Base-by-base conservation (phyloP, 2,329 filamentous ascomycete genomes). In the Thielaviopsis ethacetica region DNA sequence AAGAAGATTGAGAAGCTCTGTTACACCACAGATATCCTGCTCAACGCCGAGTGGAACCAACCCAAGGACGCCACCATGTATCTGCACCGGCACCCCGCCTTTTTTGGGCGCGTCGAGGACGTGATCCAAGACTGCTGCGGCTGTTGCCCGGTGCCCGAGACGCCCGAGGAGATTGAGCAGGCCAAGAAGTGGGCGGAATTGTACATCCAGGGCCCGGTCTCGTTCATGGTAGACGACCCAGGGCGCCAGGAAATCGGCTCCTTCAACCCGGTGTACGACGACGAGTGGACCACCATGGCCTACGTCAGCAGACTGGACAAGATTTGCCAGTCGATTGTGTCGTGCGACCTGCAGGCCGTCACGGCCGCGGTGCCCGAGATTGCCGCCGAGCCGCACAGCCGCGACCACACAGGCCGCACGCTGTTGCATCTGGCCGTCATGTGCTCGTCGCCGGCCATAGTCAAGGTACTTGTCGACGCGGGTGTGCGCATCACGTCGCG, bases 281-380 rank as follows among this genome's bases (percentile, higher is more conserved):
- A 88, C 56, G 88, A 93, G 66, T 94, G 88, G 87, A 93, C 88
- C 0, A 86, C 91, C 63, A 93, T 94, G 88, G 88, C 88, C 0
- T 95, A 94, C 64, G 78, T 94, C 41, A 86, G 88, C 12, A 87
- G 90, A 63, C 91, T 87, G 1, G 82, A 81, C 44, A 76, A 79
- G 17, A 75, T 95, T 1, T 94, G 87, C 65, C 85, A 90, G 66
- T 88, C 86, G 0, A 94, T 95, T 60, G 81, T 91, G 3, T 83
- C 90, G 64, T 75, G 78, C 1, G 84, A 94, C 68, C 64, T 85
- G 2, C 82, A 87, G 44, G 78, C 81, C 62, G 85, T 94, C 2
- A 70, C 81, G 64, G 80, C 83, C 63, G 94, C 87, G 84, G 75
- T 82, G 24, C 71, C 74, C 4, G 81, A 86, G 65, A 82, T 88